Conservation (phyloP, 495 filamentous ascomycete genomes). For the Neurospora sp. region DNA sequence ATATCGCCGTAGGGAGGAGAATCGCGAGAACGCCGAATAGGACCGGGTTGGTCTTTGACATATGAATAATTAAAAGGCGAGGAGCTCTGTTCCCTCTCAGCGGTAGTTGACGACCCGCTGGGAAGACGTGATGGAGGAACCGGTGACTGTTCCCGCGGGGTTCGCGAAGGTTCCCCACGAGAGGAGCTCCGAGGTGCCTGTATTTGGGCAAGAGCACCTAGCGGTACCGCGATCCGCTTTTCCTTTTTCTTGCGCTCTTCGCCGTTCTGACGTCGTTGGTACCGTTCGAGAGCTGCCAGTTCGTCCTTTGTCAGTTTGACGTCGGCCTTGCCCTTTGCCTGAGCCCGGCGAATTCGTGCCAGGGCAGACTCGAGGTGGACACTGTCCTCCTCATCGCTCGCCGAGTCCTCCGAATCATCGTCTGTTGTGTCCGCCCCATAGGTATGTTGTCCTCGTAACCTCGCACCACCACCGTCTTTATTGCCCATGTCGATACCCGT, state of each 20-base stretch:
- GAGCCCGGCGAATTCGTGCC: constrained; percentile 65
- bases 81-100: constrained; percentile 21
- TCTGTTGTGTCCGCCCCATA: constrained; percentile 39
- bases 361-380: constrained; percentile 62
- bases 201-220: constrained; percentile 25
- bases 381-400: constrained; percentile 54
- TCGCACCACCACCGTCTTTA: constrained; percentile 31
- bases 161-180: constrained; percentile 23
- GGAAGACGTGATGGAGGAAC: constrained; percentile 17
- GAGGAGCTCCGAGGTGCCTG: constrained; percentile 24
- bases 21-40: neutral
- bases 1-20: neutral
- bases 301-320: constrained; percentile 68
- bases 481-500: constrained; percentile 48
- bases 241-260: constrained; percentile 28
- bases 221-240: constrained; percentile 29
- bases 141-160: constrained; percentile 23
- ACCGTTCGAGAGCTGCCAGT: constrained; percentile 59
- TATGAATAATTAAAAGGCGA: constrained; percentile 37
- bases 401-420: constrained; percentile 43
- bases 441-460: constrained; percentile 28
- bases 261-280: constrained; percentile 49
- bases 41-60: constrained; percentile 8
- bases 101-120: constrained; percentile 8
- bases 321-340: constrained; percentile 60